Evolutionary conservation across 2,329 filamentous ascomycete genomes (phyloP).

Genomic region (Trichoderma sp.): DNA sequence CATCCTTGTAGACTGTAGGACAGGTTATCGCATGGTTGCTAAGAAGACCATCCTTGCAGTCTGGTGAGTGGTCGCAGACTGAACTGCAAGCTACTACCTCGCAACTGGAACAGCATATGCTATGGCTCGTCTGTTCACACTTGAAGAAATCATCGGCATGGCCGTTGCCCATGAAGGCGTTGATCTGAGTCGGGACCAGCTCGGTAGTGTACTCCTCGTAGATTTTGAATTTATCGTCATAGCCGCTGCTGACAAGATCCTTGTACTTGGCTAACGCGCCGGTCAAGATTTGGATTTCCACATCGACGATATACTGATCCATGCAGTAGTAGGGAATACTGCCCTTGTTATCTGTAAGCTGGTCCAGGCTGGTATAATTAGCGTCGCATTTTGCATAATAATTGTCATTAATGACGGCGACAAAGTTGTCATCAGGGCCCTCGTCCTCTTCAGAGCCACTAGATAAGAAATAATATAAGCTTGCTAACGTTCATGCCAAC

Average conservation of each 20-base stretch:
- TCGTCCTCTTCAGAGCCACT: background rate
- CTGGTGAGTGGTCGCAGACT: conserved; percentile 7
- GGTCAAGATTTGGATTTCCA: conserved; percentile 18
- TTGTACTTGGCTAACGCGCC: conserved; percentile 18
- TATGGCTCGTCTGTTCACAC: conserved; percentile 13
- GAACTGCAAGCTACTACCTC: background rate
- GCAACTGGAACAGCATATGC: conserved; percentile 18
- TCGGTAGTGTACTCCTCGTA: conserved; percentile 19
- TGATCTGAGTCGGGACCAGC: conserved; percentile 18
- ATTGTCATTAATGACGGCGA: background rate
- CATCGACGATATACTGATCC: conserved; percentile 17
- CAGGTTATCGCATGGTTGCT: conserved; percentile 1
- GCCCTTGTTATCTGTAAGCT: conserved; percentile 12
- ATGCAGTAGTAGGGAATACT: conserved; percentile 21
- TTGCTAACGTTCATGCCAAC: background rate
- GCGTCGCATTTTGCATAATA: conserved; percentile 1
- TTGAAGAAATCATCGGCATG: conserved; percentile 20
- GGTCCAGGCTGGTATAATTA: conserved; percentile 28
- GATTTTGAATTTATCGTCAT: conserved; percentile 21
- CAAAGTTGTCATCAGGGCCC: background rate
- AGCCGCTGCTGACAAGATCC: conserved; percentile 20
- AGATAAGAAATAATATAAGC: conserved; percentile 19
- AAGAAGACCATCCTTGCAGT: conserved; percentile 9
- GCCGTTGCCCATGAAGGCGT: conserved; percentile 18
- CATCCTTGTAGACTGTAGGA: conserved; percentile 19